phyloP scores from a whole-genome alignment of 129 eudicot species.

The Lactuca sativa region DNA sequence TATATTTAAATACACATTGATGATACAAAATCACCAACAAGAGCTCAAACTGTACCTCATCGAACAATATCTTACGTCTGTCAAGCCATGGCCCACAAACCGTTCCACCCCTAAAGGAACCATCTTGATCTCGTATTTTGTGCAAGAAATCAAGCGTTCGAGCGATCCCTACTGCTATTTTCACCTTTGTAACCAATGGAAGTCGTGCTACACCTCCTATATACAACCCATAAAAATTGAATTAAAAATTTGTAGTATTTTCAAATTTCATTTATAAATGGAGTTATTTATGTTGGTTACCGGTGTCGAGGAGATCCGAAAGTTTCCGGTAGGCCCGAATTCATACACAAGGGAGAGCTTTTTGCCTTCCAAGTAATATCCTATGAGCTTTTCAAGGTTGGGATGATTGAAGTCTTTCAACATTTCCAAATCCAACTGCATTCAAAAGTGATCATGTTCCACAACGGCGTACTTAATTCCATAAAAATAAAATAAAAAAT shows the following conservation, averaged over 20 bases:
- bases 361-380: conserved; percentile 16
- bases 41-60: neutral
- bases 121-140: neutral
- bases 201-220: conserved; percentile 19
- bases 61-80: conserved; percentile 14
- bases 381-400: conserved; percentile 27
- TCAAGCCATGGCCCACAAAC: neutral
- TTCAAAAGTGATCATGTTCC: conserved; percentile 16
- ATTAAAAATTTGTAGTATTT: neutral
- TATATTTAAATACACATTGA: too few species aligned
- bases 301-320: neutral
- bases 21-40: too few species aligned
- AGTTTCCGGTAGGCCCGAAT: conserved; percentile 14
- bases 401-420: conserved; percentile 26
- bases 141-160: conserved; percentile 20
- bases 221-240: neutral
- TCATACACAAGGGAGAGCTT: conserved; percentile 30
- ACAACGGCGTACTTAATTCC: neutral
- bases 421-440: conserved; percentile 25
- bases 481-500: conserved; percentile 5
- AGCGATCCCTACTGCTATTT: conserved; percentile 24
- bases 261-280: neutral
- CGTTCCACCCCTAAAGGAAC: too few species aligned
- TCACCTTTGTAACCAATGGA: conserved; percentile 14
- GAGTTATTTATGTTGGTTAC: conserved; percentile 6